Evolutionary conservation across 140 eudicot species (phyloP).

Genomic region (Senecio squalidus): DNA sequence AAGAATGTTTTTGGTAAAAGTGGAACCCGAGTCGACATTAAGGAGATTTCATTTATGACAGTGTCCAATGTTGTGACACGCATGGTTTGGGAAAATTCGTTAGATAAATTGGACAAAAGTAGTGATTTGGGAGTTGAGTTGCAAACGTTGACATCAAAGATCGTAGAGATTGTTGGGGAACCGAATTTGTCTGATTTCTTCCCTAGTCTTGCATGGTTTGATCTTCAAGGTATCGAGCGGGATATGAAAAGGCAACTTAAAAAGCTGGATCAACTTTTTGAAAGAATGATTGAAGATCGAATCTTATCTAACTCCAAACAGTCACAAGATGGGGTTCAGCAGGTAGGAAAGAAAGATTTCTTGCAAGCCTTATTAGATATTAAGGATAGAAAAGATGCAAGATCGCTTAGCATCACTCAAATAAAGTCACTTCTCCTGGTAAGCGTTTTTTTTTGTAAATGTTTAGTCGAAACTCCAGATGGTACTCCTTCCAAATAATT

Average conservation of each 20-base stretch:
- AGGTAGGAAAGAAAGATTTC: conserved; percentile 26
- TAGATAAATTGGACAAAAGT: no score
- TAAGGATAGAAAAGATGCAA: conserved; percentile 26
- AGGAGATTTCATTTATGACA: no score
- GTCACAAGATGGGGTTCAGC: conserved; percentile 3
- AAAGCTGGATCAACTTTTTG: conserved; percentile 27
- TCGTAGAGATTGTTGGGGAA: no score
- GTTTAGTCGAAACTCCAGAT: neutral
- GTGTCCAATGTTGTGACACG: no score
- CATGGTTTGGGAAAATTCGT: no score
- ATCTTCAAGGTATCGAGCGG: conserved; percentile 32
- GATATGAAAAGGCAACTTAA: conserved; percentile 13
- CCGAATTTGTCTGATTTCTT: no score
- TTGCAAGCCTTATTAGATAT: conserved; percentile 34
- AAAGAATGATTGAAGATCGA: conserved; percentile 27
- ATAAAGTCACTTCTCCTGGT: conserved; percentile 45
- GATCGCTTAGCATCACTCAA: conserved; percentile 25
- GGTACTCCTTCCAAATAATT: neutral
- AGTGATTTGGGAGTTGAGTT: no score
- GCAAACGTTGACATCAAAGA: no score
- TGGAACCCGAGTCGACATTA: no score
- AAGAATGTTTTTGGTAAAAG: no score
- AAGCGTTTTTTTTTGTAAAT: neutral
- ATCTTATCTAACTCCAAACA: conserved; percentile 8
- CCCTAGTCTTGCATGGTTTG: no score